Conservation (phyloP, 2,329 filamentous ascomycete genomes). For the Verticillium klebahnii region DNA sequence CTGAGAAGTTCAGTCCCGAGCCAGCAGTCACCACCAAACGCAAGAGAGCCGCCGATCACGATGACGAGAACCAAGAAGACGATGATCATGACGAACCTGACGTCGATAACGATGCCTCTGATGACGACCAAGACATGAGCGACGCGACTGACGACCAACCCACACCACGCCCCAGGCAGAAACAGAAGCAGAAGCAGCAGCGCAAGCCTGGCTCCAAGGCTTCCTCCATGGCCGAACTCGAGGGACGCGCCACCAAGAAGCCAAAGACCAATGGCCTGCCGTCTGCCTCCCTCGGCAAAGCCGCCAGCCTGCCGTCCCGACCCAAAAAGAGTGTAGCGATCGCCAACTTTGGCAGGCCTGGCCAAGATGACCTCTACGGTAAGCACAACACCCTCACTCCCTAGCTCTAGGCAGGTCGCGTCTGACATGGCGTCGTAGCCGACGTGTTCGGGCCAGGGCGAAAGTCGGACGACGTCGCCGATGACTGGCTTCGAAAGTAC, state of each 20-base stretch:
- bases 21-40: conserved; percentile 47
- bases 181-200: conserved; percentile 2
- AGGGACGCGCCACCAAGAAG: conserved; percentile 59
- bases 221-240: conserved; percentile 20
- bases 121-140: conserved; percentile 40
- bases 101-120: conserved; percentile 41
- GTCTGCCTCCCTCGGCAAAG: conserved; percentile 19
- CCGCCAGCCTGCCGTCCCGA: conserved; percentile 43
- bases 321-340: conserved; percentile 53
- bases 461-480: conserved; percentile 50
- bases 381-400: conserved; percentile 15
- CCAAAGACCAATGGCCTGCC: conserved; percentile 55
- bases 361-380: conserved; percentile 51
- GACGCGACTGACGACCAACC: conserved; percentile 41
- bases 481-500: conserved; percentile 57
- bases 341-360: conserved; percentile 41
- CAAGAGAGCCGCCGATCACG: conserved; percentile 46
- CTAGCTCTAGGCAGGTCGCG: conserved; percentile 12
- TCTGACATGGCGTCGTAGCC: conserved; percentile 35
- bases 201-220: conserved; percentile 33
- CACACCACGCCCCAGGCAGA: conserved; percentile 9
- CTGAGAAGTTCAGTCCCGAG: conserved; percentile 56
- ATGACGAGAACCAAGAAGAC: conserved; percentile 40
- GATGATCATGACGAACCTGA: conserved; percentile 42
- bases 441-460: conserved; percentile 60